These are phyloP conservation scores for Lycium ferocissimum DNA, from an alignment of 257 asterid species.

Conservation along the genomic window DNA sequence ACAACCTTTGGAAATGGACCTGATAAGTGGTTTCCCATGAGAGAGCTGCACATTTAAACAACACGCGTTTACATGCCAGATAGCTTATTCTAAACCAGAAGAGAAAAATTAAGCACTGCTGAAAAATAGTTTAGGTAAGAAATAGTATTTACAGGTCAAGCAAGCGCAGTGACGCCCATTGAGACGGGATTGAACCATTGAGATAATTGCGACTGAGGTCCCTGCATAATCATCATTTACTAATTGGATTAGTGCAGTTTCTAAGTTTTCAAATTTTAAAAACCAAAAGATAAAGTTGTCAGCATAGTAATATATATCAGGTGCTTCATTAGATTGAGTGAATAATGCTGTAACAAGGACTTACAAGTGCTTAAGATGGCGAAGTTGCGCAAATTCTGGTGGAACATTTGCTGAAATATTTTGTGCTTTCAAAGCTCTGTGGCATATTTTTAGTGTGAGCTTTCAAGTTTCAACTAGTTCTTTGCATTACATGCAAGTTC, in stretches of 20 bases:
- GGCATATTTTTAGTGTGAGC: neutral
- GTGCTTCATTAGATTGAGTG: neutral
- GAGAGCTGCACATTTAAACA: constrained; percentile 65
- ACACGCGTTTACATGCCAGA: constrained; percentile 12
- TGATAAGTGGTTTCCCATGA: constrained; percentile 89
- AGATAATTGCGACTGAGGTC: constrained; percentile 88
- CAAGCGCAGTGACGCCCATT: constrained; percentile 78
- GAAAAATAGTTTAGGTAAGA: neutral
- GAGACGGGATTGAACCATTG: constrained; percentile 71
- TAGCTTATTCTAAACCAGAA: neutral
- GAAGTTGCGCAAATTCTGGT: constrained; percentile 72
- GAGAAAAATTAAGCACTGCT: neutral
- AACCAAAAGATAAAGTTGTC: neutral
- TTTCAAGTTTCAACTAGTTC: constrained; percentile 16
- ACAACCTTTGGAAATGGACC: constrained; percentile 86
- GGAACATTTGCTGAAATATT: constrained; percentile 77
- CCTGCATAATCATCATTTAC: constrained; percentile 51
- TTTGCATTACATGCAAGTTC: neutral
- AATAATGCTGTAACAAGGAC: constrained; percentile 32
- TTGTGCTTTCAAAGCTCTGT: constrained; percentile 89
- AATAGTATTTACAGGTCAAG: constrained; percentile 61
- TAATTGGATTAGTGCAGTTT: neutral
- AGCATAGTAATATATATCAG: constrained; percentile 30
- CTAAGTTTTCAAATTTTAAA: neutral
- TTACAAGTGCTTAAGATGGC: constrained; percentile 74